Conservation (phyloP, 1,284 basidiomycete species). For the Leccinum pachyderme region DNA sequence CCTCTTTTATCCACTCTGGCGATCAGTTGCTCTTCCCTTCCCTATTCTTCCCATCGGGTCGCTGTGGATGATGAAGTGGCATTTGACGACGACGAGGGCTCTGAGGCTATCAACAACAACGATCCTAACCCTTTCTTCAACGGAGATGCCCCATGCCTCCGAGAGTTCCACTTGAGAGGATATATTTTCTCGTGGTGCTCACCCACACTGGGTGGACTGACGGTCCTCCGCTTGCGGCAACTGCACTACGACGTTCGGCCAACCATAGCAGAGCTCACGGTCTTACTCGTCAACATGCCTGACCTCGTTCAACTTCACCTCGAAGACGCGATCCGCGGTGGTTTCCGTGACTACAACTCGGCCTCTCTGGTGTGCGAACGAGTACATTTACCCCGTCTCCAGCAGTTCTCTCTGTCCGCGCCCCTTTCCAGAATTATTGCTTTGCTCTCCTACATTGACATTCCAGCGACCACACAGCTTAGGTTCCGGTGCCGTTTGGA, state of each 20-base stretch:
- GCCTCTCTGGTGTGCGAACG: background rate
- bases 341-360: background rate
- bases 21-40: background rate
- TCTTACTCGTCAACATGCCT: background rate
- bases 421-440: background rate
- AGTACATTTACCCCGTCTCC: background rate
- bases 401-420: background rate
- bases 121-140: background rate
- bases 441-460: background rate
- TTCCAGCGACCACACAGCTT: background rate
- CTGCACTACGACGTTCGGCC: background rate
- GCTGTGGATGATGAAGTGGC: background rate
- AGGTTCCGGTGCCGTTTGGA: slow-evolving; percentile 1
- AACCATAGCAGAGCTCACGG: background rate
- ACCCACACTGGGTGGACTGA: slow-evolving; percentile 1
- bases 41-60: background rate
- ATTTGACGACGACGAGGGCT: background rate
- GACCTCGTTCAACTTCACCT: background rate
- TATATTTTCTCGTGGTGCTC: background rate
- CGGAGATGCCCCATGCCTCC: background rate
- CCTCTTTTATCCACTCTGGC: slow-evolving; percentile 1
- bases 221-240: background rate
- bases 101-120: background rate
- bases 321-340: background rate
- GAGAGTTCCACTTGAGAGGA: background rate